Evolutionary conservation across 2,329 filamentous ascomycete genomes (phyloP).

Genomic region (Chaetomium strumarium): DNA sequence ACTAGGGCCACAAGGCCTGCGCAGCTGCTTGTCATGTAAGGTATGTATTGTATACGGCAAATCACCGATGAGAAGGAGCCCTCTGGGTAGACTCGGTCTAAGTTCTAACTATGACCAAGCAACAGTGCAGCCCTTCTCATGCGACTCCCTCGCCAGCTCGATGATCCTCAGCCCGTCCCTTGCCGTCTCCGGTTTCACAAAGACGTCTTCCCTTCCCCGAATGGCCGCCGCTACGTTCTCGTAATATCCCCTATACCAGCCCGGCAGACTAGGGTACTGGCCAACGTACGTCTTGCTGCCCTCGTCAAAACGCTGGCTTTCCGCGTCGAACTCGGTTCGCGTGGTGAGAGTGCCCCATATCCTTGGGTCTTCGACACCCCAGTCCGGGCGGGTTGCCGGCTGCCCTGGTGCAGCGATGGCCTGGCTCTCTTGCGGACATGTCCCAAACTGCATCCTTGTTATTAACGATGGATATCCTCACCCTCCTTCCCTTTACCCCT

Average conservation of each 20-base stretch:
- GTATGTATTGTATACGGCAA: no score
- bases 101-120: conserved; percentile 19
- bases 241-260: conserved; percentile 37
- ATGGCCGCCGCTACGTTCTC: conserved; percentile 37
- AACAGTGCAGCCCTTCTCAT: conserved; percentile 19
- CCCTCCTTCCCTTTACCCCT: no score
- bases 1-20: no score
- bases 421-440: conserved; percentile 33
- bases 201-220: conserved; percentile 32
- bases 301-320: conserved; percentile 28
- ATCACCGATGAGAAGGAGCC: neutral
- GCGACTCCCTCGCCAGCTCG: conserved; percentile 36
- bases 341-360: conserved; percentile 36
- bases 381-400: conserved; percentile 27
- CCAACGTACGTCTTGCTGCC: conserved; percentile 32
- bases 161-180: conserved; percentile 37
- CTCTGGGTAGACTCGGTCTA: neutral
- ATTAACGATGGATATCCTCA: neutral
- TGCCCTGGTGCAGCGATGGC: conserved; percentile 27
- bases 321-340: conserved; percentile 31
- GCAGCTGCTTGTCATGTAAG: no score
- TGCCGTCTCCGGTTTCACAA: conserved; percentile 35
- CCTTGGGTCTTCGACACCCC: conserved; percentile 32
- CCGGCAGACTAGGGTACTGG: conserved; percentile 34
- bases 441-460: conserved; percentile 12